Evolutionary conservation across 2,329 filamentous ascomycete genomes (phyloP).

Genomic region (Mycosphaerella sp.): DNA sequence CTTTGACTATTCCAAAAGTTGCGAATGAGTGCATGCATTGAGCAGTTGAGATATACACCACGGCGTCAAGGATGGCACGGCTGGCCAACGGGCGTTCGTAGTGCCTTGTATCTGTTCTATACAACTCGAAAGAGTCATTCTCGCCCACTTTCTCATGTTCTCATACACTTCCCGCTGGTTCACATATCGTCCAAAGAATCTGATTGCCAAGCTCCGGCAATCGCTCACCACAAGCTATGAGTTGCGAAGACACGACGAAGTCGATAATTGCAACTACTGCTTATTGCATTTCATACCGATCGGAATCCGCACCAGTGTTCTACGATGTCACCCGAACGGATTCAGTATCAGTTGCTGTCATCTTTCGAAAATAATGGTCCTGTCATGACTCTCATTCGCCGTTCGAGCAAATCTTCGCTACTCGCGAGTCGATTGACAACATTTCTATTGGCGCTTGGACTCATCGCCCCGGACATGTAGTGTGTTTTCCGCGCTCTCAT

Average conservation of each 20-base stretch:
- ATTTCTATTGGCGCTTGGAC: conserved; percentile 33
- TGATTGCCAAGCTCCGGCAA: too few species aligned
- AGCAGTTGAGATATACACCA: background rate
- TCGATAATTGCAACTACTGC: too few species aligned
- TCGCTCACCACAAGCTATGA: too few species aligned
- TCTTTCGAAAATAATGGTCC: conserved; percentile 7
- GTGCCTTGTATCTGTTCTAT: conserved; percentile 5
- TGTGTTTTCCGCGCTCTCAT: conserved; percentile 26
- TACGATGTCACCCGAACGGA: too few species aligned
- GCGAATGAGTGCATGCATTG: background rate
- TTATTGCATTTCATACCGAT: too few species aligned
- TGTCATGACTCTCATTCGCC: conserved; percentile 46
- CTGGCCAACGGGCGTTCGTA: background rate
- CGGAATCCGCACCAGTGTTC: too few species aligned
- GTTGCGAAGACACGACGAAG: too few species aligned
- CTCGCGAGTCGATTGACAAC: conserved; percentile 42
- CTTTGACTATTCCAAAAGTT: background rate
- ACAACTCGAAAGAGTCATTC: conserved; percentile 2
- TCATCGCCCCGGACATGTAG: conserved; percentile 25
- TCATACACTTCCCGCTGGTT: too few species aligned
- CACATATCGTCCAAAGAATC: too few species aligned
- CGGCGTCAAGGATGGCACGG: conserved; percentile 3
- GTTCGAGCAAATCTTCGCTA: conserved; percentile 42
- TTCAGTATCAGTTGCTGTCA: background rate
- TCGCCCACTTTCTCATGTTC: too few species aligned